A percentile compares a stretch with the other conserved stretches of the same genome.
phyloP scores from a whole-genome alignment of 2,329 filamentous ascomycete genomes.

The Clarireedia monteithiana region DNA sequence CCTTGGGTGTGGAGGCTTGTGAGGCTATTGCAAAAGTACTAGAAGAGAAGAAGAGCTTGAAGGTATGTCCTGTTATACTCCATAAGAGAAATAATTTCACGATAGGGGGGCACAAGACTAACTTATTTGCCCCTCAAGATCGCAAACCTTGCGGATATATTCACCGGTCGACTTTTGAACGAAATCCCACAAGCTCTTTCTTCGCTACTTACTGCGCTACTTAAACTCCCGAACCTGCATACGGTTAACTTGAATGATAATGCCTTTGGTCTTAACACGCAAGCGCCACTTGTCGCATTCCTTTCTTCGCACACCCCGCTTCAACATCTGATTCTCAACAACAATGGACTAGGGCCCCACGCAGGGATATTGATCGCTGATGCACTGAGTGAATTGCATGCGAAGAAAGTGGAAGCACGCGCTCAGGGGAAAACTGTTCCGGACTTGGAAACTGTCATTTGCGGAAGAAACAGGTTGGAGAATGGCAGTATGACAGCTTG shows the following conservation, averaged over 20 bases:
- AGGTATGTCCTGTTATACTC: conserved; percentile 40
- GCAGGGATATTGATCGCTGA: conserved; percentile 86
- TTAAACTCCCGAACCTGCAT: conserved; percentile 77
- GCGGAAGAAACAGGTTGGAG: conserved; percentile 90
- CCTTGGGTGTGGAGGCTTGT: conserved; percentile 81
- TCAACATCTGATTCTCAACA: conserved; percentile 92
- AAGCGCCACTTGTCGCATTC: conserved; percentile 88
- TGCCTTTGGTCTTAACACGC: conserved; percentile 92
- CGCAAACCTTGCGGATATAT: conserved; percentile 94
- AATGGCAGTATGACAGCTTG: conserved; percentile 95
- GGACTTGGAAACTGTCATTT: conserved; percentile 90
- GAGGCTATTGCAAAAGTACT: conserved; percentile 78
- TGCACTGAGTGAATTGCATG: conserved; percentile 73
- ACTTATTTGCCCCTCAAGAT: conserved; percentile 36
- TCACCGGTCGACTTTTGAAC: conserved; percentile 84
- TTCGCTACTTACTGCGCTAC: conserved; percentile 74
- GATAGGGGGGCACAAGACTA: neutral
- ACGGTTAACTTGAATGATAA: conserved; percentile 97
- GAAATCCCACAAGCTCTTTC: conserved; percentile 91
- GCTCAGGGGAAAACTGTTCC: conserved; percentile 66
- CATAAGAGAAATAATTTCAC: too few relatives aligned
- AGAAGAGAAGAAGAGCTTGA: conserved; percentile 73
- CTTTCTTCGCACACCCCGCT: conserved; percentile 81
- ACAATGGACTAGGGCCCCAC: conserved; percentile 91
- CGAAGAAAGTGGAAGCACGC: conserved; percentile 72